Percentiles rank a stretch among this genome's conserved stretches.
Conservation (phyloP, 176 grass and related monocot genomes). For the Eragrostis curvula region DNA sequence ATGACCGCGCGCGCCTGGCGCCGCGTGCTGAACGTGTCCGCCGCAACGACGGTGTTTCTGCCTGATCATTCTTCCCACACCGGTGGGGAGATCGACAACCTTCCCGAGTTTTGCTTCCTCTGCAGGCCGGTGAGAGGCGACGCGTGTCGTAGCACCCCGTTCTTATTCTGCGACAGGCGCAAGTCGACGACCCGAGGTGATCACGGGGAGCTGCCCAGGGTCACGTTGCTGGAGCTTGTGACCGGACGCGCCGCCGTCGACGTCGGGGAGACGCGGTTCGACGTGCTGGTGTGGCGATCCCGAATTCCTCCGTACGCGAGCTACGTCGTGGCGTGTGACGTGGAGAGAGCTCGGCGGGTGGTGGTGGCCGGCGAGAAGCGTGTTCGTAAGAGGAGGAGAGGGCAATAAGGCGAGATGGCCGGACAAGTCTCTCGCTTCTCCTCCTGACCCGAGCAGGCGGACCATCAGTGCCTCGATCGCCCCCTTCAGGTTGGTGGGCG, state of each 20-base stretch:
- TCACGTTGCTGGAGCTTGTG: not conserved
- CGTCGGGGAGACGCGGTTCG: not conserved
- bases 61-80: too few species aligned
- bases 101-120: not conserved
- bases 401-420: too few species aligned
- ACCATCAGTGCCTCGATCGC: too few species aligned
- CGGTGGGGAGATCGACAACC: too few species aligned
- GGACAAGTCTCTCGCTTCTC: too few species aligned
- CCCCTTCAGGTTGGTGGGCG: too few species aligned
- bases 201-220: not conserved
- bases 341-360: not conserved
- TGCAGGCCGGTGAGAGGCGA: not conserved
- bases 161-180: not conserved
- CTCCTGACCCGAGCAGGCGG: too few species aligned
- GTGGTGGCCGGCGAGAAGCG: too few species aligned
- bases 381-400: too few species aligned
- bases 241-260: not conserved
- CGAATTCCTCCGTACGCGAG: not conserved
- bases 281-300: slow-evolving; percentile 11
- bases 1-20: not conserved
- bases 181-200: not conserved
- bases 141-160: not conserved
- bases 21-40: not conserved
- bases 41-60: not conserved
- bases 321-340: slow-evolving; percentile 1